A percentile compares a stretch with the other conserved stretches of the same genome.
These are phyloP conservation scores for Scolecobasidium constrictum DNA, from an alignment of 2,329 filamentous ascomycete genomes.

Conservation along the genomic window DNA sequence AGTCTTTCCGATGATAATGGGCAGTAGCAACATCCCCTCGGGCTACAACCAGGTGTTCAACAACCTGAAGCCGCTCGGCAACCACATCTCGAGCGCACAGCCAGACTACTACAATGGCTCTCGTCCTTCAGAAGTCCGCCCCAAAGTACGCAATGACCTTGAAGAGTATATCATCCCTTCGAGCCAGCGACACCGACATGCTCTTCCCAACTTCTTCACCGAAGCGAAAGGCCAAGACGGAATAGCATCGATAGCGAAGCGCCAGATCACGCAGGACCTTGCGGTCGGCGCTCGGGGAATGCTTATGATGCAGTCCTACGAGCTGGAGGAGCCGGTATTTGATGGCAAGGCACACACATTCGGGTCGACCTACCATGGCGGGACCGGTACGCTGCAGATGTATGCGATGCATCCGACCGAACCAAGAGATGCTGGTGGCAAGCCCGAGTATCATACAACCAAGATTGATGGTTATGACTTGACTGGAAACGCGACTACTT, in stretches of 20 bases:
- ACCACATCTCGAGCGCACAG: conserved; percentile 8
- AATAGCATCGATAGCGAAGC: conserved; percentile 12
- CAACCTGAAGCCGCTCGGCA: conserved; percentile 8
- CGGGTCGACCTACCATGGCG: conserved; percentile 14
- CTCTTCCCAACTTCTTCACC: conserved; percentile 25
- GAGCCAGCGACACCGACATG: conserved; percentile 18
- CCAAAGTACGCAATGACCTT: conserved; percentile 13
- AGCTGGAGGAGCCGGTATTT: conserved; percentile 11
- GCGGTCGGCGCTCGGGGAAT: conserved; percentile 21
- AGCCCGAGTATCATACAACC: conserved; percentile 15
- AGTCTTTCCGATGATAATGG: conserved; percentile 11
- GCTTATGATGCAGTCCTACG: conserved; percentile 15
- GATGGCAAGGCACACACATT: conserved; percentile 16
- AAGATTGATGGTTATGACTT: conserved; percentile 12
- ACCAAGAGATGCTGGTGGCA: conserved; percentile 11
- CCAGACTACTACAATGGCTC: conserved; percentile 12
- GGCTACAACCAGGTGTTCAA: conserved; percentile 11
- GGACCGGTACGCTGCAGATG: conserved; percentile 13
- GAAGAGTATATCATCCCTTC: conserved; percentile 23
- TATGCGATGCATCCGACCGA: conserved; percentile 15
- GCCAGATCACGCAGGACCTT: conserved; percentile 25
- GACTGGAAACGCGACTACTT: conserved; percentile 12
- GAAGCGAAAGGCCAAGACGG: conserved; percentile 14
- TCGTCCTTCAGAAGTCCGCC: conserved; percentile 8
- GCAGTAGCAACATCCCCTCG: conserved; percentile 7